phyloP scores from a whole-genome alignment of 805 yeast species.

The Sungouiella thailandica region DNA sequence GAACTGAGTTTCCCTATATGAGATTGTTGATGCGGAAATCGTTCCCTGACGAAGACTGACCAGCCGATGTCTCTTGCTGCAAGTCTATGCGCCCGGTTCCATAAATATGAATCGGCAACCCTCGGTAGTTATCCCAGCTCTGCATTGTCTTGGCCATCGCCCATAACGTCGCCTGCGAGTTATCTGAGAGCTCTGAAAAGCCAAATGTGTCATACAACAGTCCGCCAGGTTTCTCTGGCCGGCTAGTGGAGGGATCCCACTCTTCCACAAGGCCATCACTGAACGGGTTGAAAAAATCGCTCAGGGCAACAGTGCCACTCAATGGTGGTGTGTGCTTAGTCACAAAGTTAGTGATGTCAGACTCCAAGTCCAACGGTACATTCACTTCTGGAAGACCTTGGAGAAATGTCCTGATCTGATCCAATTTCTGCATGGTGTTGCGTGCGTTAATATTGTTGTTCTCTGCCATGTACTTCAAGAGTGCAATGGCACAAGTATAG shows the following conservation, averaged over 20 bases:
- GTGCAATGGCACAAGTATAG: conserved; percentile 17
- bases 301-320: conserved; percentile 1
- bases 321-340: conserved; percentile 1
- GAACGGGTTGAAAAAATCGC: conserved; percentile 11
- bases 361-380: conserved; percentile 16
- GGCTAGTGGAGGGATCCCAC: not conserved
- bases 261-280: conserved; percentile 1
- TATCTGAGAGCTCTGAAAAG: conserved; percentile 4
- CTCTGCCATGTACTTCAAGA: conserved; percentile 31
- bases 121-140: conserved; percentile 22
- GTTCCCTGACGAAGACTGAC: not conserved
- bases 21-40: conserved; percentile 2
- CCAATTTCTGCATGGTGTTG: conserved; percentile 24
- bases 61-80: not conserved
- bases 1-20: not conserved
- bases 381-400: conserved; percentile 20
- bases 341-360: conserved; percentile 10
- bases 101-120: conserved; percentile 16
- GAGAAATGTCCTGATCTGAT: conserved; percentile 20
- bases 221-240: not conserved
- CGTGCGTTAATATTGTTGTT: conserved; percentile 32
- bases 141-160: conserved; percentile 22
- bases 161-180: conserved; percentile 13
- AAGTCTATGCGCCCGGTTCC: conserved; percentile 8
- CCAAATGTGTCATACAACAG: conserved; percentile 6